Base-by-base conservation (phyloP, 2,329 filamentous ascomycete genomes). In the Colletotrichum sp. region DNA sequence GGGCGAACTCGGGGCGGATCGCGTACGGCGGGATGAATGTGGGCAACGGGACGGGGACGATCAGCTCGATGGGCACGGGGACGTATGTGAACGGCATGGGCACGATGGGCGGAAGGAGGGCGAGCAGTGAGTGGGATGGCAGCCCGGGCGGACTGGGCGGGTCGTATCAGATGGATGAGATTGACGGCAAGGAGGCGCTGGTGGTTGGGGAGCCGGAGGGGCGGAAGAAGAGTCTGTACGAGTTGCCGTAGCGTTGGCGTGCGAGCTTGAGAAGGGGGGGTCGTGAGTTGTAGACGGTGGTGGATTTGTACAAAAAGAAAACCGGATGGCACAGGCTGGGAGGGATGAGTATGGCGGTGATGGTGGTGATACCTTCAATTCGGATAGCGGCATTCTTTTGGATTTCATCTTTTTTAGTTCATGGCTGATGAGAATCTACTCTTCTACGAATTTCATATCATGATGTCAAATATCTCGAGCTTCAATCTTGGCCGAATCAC, bases 1-100 rank as follows among this genome's bases (percentile, higher is more conserved):
- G 61, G 73, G 52, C 64, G 15, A 60, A 60, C 13, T 68, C 39
- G 4, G 69, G n/a, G 11, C 57, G 57, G n/a, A 72, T 64, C 44
- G 73, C 73, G 30, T 68, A 72, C 8, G 72, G 55, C 4, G 72
- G 61, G 13, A 75, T 67, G 68, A 72, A 63, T 16, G 27, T 66
- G 27, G 60, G 59, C 25, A 44, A 68, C 63, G 69, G 73, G 8
- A 72, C 57, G 22, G 63, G 57, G n/a, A 75, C 70, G 25, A 22
- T 75, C 19, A 68, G 73, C 69, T 75, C 73, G 44, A 72, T 72
- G 73, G 73, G 73, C 15, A 72, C 73, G 69, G 69, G 69, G 16
- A 72, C 68, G 55, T 75, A 72, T 22, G 34, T 13, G 15, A 63
- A 63, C 30, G 63, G 36, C 2, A 25, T 67, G 68, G 8, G 22